Evolutionary conservation across 257 asterid species (phyloP).

Genomic region (Datura wrightii): DNA sequence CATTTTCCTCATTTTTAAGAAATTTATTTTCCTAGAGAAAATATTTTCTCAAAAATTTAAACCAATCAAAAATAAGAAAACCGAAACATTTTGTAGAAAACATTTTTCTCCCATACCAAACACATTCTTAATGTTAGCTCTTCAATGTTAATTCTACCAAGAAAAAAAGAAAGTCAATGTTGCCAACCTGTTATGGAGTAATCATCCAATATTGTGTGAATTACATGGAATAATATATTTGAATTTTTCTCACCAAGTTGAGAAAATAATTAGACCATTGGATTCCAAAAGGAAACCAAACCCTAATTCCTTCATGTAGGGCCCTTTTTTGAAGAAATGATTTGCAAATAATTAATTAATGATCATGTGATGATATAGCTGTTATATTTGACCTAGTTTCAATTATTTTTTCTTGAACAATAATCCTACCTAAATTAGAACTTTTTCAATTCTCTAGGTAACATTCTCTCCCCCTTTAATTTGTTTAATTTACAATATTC

Average conservation of each 20-base stretch:
- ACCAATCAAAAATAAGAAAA: too few relatives aligned
- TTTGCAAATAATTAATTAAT: background rate
- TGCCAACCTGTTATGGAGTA: background rate
- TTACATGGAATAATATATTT: background rate
- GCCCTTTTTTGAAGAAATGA: background rate
- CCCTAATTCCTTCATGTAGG: background rate
- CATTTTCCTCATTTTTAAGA: too few relatives aligned
- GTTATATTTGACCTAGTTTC: constrained; percentile 1
- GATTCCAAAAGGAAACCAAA: constrained; percentile 14
- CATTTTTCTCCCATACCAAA: too few relatives aligned
- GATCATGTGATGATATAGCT: constrained; percentile 10
- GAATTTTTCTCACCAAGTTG: background rate
- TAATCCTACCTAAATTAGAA: constrained; percentile 15
- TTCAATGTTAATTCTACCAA: too few relatives aligned
- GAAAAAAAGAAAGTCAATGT: background rate
- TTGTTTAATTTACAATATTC: constrained; percentile 15
- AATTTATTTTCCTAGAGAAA: too few relatives aligned
- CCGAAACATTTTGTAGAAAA: too few relatives aligned
- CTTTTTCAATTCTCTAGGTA: constrained; percentile 28
- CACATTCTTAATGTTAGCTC: too few relatives aligned
- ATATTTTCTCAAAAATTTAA: too few relatives aligned
- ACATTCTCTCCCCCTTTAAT: background rate
- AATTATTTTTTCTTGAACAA: background rate
- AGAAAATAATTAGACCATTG: background rate
- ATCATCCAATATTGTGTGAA: background rate